These are phyloP conservation scores for Alternaria atra DNA, from an alignment of 2,329 filamentous ascomycete species.

Conservation along the genomic window DNA sequence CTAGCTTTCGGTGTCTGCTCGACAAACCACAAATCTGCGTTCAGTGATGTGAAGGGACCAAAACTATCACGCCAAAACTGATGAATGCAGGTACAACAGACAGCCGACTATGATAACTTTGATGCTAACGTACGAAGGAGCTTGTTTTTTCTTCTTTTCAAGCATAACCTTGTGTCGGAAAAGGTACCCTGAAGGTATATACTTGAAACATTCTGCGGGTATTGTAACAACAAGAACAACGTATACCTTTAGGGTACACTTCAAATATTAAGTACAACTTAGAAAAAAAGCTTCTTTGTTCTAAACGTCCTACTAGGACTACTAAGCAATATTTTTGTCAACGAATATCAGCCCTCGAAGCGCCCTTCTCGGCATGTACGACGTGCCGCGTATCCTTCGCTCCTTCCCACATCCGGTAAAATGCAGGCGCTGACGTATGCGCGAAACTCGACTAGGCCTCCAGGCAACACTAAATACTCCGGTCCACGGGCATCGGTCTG, in stretches of 20 bases:
- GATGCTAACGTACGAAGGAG: not conserved
- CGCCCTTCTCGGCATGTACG: constrained; percentile 7
- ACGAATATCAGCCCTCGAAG: not conserved
- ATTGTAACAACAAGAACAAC: too few species aligned
- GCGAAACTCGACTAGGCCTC: constrained; percentile 14
- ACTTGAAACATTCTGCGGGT: too few species aligned
- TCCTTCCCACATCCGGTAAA: constrained; percentile 13
- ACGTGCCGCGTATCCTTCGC: constrained; percentile 5
- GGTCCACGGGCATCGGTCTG: constrained; percentile 16
- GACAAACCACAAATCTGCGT: not conserved
- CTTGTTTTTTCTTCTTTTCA: too few species aligned
- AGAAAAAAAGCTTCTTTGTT: not conserved
- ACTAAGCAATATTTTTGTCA: not conserved
- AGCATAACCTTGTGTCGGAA: too few species aligned
- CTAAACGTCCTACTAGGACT: not conserved
- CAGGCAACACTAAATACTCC: constrained; percentile 17
- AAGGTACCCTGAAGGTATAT: too few species aligned
- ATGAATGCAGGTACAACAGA: not conserved
- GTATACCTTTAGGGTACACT: too few species aligned
- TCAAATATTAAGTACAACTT: too few species aligned
- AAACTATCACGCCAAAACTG: not conserved
- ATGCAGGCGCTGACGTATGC: constrained; percentile 18
- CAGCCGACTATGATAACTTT: not conserved
- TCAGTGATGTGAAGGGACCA: constrained; percentile 1
- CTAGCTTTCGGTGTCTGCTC: constrained; percentile 8